Evolutionary conservation across 257 asterid genomes (phyloP).

Genomic region (Linderniella brevidens): DNA sequence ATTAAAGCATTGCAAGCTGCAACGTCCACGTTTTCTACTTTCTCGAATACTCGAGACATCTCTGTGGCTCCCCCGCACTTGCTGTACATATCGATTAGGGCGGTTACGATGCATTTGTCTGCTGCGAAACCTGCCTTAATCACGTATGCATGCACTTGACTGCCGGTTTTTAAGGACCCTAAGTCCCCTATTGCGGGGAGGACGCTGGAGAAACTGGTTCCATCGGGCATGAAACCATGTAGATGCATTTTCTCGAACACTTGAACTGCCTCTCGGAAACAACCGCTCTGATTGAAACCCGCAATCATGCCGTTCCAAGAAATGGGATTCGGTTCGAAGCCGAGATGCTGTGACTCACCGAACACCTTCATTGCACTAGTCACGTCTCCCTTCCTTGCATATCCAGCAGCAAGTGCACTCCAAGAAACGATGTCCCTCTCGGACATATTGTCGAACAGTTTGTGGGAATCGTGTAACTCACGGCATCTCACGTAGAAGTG

Average conservation of each 20-base stretch:
- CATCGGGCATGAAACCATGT: conserved; percentile 38
- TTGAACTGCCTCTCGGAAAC: conserved; percentile 36
- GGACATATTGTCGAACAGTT: conserved; percentile 34
- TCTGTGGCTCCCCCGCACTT: conserved; percentile 39
- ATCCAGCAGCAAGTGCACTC: conserved; percentile 72
- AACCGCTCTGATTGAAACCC: conserved; percentile 84
- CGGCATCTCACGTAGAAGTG: conserved; percentile 57
- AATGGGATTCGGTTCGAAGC: conserved; percentile 51
- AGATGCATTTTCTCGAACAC: conserved; percentile 55
- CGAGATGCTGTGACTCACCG: conserved; percentile 20
- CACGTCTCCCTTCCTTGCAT: conserved; percentile 66
- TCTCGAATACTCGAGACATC: conserved; percentile 46
- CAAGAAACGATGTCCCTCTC: conserved; percentile 47
- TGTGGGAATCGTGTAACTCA: conserved; percentile 29
- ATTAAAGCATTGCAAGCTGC: conserved; percentile 63
- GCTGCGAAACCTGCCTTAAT: conserved; percentile 40
- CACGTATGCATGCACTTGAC: conserved; percentile 53
- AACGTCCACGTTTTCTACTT: conserved; percentile 31
- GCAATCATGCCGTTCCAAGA: conserved; percentile 92
- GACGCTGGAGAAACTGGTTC: conserved; percentile 60
- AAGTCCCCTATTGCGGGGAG: conserved; percentile 70
- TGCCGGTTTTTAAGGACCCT: conserved; percentile 32
- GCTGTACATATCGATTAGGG: conserved; percentile 70
- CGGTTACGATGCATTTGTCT: conserved; percentile 59
- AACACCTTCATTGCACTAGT: conserved; percentile 32